Conservation (phyloP, 495 filamentous ascomycete genomes). For the Neurospora sp. region DNA sequence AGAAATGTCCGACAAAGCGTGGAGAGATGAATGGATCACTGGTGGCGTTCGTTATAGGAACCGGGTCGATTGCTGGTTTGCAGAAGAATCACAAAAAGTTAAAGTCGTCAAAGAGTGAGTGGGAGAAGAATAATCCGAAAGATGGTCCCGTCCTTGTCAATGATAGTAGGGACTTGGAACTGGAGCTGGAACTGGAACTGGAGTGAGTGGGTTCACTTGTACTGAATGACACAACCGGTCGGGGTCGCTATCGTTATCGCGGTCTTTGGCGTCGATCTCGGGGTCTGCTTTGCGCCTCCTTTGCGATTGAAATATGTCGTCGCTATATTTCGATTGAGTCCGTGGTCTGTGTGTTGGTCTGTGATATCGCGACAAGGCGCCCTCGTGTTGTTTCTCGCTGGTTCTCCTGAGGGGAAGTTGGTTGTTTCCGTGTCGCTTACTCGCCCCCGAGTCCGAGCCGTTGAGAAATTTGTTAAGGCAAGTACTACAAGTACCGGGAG, state of each 20-base stretch:
- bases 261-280: background rate
- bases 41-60: background rate
- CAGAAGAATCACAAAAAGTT: background rate
- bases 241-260: background rate
- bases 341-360: background rate
- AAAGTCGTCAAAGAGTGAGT: background rate
- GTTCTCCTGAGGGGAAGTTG: background rate
- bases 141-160: background rate
- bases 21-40: background rate
- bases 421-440: background rate
- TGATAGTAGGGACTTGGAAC: background rate
- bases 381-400: background rate
- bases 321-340: background rate
- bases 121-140: background rate
- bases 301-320: background rate
- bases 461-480: background rate
- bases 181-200: background rate
- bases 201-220: background rate
- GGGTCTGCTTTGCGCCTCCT: background rate
- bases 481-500: background rate
- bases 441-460: background rate
- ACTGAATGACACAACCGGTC: background rate
- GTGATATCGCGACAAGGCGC: background rate
- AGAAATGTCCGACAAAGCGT: background rate
- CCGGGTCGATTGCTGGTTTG: background rate